Evolutionary conservation across 768 basidiomycete genomes (phyloP), one percentile per base, ranked within the genome.

Genomic region (Tricholoma flavovirens): DNA sequence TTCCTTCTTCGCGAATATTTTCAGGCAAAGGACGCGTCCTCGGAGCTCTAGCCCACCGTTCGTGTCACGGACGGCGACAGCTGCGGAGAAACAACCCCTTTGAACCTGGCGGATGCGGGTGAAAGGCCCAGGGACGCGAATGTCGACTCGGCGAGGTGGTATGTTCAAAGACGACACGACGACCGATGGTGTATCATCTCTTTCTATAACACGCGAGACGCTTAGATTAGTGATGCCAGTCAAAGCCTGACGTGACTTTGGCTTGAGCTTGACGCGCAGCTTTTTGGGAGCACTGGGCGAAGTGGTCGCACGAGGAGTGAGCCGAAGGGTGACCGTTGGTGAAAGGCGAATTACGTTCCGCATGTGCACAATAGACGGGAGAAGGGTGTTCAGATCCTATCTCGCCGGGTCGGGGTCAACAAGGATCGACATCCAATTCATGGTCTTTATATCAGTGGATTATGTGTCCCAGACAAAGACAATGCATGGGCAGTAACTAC

Each of bases 11-110:
- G 49, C 54, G 53, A 75, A 69, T 3, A 67, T 62, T 52, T 78
- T 78, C 50, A 78, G 59, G 61, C 76, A 78, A 52, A 78, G 42
- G 11, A 73, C 26, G 12, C 70, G 71, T 4, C 68, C 69, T 21
- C 65, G 46, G 7, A 58, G 43, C 2, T 42, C 17, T 22, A 53
- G 56, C 10, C 57, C 57, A 21, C 45, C 57, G 36, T 57, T 55
- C 46, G 62, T 51, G 55, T 71, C 71, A 9, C 65, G 62, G 11
- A 43, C 61, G 0, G 65, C 51, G 6, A 61, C 36, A 3, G 53
- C 54, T 6, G 63, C 43, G 9, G 57, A 56, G 42, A 64, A 48
- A 6, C 53, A 48, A 10, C 62, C 62, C 12, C 60, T 48, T 6
- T 56, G 56, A 40, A 71, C 62, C 2, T 53, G 49, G 17, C 68